Conservation (phyloP, 108 stramenopile species). For the Skeletonema tropicum region DNA sequence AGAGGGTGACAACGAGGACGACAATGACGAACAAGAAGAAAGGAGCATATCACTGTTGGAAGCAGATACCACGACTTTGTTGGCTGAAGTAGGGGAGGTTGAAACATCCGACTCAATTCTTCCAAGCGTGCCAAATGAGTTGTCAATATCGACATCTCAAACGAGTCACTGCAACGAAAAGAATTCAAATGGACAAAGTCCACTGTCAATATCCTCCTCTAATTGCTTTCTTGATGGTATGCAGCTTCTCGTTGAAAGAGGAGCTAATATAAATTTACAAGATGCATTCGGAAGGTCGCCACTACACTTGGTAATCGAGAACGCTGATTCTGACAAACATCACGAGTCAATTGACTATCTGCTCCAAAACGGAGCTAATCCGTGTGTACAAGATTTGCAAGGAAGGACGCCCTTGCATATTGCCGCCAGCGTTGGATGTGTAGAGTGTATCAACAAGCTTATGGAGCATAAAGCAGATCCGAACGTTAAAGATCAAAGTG, state of each 20-base stretch:
- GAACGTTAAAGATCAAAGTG: slow-evolving; percentile 6
- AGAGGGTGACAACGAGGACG: not conserved
- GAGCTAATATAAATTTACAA: slow-evolving; percentile 25
- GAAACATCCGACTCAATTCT: not conserved
- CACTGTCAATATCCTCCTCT: slow-evolving; percentile 25
- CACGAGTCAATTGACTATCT: slow-evolving; percentile 22
- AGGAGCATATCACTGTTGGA: not conserved
- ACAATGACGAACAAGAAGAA: not conserved
- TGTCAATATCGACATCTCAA: not conserved
- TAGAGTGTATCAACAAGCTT: slow-evolving; percentile 10
- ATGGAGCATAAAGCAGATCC: slow-evolving; percentile 18
- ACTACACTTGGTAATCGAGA: slow-evolving; percentile 23
- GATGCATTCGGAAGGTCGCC: slow-evolving; percentile 25
- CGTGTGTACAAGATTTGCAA: slow-evolving; percentile 11
- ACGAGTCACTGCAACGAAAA: slow-evolving; percentile 24
- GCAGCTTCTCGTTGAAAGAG: slow-evolving; percentile 37
- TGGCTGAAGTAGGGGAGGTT: not conserved
- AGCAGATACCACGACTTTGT: not conserved
- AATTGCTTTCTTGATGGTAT: slow-evolving; percentile 32
- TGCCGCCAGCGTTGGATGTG: slow-evolving; percentile 19
- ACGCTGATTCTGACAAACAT: slow-evolving; percentile 4
- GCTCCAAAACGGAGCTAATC: slow-evolving; percentile 20
- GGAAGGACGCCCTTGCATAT: slow-evolving; percentile 26
- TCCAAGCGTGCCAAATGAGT: not conserved
- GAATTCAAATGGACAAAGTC: slow-evolving; percentile 23